Evolutionary conservation across 202 grass and related monocot genomes (phyloP).

Genomic region (Hordeum pubiflorum): DNA sequence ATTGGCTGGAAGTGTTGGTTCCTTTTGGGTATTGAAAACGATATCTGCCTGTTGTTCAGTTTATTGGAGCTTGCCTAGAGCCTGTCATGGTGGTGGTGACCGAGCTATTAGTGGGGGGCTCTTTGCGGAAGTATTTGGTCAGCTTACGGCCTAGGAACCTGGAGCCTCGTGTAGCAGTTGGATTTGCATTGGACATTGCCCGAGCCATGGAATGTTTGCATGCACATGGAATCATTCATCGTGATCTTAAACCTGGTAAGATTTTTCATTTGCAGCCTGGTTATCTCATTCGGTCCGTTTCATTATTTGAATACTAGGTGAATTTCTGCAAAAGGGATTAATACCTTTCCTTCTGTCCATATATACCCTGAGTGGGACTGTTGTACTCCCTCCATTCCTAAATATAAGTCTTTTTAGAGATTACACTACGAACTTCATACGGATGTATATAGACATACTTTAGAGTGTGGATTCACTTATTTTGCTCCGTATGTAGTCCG

Average conservation of each 20-base stretch:
- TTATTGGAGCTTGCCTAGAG: constrained; percentile 92
- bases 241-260: constrained; percentile 98
- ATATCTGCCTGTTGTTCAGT: constrained; percentile 39
- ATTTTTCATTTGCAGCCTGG: background rate
- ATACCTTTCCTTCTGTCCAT: background rate
- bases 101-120: constrained; percentile 84
- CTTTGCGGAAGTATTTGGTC: constrained; percentile 78
- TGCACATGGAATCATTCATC: constrained; percentile 98
- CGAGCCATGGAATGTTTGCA: constrained; percentile 96
- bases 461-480: no score
- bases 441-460: no score
- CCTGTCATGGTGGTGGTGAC: constrained; percentile 97
- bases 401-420: no score
- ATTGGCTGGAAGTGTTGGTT: background rate
- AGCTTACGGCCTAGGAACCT: constrained; percentile 77
- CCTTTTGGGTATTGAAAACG: constrained; percentile 14
- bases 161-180: constrained; percentile 67
- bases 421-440: no score
- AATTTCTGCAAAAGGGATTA: constrained; percentile 12
- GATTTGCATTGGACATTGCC: constrained; percentile 84
- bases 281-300: background rate
- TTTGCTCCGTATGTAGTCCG: no score
- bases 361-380: background rate
- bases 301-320: constrained; percentile 4
- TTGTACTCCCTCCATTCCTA: no score